Evolutionary conservation across 768 basidiomycete species (phyloP), one percentile per base, ranked within the genome.

Genomic region (Lactifluus subvellereus): DNA sequence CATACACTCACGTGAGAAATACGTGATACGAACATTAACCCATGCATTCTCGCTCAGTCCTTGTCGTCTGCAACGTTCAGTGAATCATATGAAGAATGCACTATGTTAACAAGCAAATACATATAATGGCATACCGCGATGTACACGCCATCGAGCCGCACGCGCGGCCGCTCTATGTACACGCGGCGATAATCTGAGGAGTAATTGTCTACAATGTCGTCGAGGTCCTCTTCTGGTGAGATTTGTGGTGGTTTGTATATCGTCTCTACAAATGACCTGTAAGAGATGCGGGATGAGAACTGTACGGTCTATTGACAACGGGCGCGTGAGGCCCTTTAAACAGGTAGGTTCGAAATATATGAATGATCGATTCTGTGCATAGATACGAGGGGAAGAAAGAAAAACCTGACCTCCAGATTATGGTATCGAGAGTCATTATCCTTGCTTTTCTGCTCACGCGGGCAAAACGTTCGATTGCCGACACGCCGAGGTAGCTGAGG

Each of bases 81-180:
- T 58, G 49, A 65, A 52, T 57, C 55, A 50, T 37, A 47, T 59
- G 42, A 54, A 48, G 56, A 59, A 54, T 27, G 20, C 56, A 61
- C 57, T 54, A 61, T 54, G 38, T 33, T 59, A 55, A 73, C 84
- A 64, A 20, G 37, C 14, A 59, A 59, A n/a, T 72, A 90, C 89
- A 87, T 77, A 68, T 91, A 96, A 72, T 94, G 93, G 70, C 93
- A 95, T 20, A 91, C 88, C 22, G 91, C 87, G 56, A 97, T 94
- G 72, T 96, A 96, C 10, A 93, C 86, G 2, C 94, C 94, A 64
- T 96, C 94, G 66, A 88, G 72, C 43, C 94, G 84, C 53, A 96
- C 72, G 52, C 94, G 82, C 14, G 93, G 92, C 61, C 92, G 89
- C 72, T 94, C 89, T 48, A 96, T 82, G 72, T 83, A 91, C 9